Percentiles rank a stretch among this genome's conserved stretches.
These are phyloP conservation scores for Sicyos baderoa DNA, from an alignment of 306 rosid genomes.

Conservation along the genomic window DNA sequence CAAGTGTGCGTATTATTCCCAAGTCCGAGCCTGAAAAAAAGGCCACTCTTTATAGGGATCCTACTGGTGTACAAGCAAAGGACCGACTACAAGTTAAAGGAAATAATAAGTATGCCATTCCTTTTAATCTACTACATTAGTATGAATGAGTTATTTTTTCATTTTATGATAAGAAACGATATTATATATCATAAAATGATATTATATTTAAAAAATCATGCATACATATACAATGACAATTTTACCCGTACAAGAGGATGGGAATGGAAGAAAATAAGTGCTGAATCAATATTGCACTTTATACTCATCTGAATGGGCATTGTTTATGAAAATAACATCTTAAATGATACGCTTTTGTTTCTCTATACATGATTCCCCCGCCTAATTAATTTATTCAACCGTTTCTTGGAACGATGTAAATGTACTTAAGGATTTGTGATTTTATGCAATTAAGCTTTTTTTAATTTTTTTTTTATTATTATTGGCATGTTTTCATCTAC, in stretches of 20 bases:
- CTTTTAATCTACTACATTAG: constrained; percentile 1
- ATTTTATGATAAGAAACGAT: neutral
- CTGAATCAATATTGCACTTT: neutral
- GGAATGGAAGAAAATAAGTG: neutral
- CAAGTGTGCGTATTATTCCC: constrained; percentile 35
- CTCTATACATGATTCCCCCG: neutral
- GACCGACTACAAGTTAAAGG: constrained; percentile 46
- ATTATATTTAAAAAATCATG: neutral
- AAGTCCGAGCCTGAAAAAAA: constrained; percentile 52
- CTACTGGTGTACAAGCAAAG: constrained; percentile 42
- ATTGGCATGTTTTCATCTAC: neutral
- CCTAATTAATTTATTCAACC: neutral
- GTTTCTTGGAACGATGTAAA: neutral
- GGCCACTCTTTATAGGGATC: constrained; percentile 42
- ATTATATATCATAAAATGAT: too few relatives aligned
- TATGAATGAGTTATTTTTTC: neutral
- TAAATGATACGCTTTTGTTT: neutral
- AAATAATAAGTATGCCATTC: constrained; percentile 49
- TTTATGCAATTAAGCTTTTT: neutral
- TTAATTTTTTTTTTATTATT: neutral
- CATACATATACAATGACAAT: neutral
- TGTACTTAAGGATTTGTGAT: constrained; percentile 1
- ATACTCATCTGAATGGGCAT: too few relatives aligned
- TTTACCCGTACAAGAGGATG: neutral
- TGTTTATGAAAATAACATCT: neutral